Conservation (phyloP, 257 asterid species). For the Salvia hispanica region DNA sequence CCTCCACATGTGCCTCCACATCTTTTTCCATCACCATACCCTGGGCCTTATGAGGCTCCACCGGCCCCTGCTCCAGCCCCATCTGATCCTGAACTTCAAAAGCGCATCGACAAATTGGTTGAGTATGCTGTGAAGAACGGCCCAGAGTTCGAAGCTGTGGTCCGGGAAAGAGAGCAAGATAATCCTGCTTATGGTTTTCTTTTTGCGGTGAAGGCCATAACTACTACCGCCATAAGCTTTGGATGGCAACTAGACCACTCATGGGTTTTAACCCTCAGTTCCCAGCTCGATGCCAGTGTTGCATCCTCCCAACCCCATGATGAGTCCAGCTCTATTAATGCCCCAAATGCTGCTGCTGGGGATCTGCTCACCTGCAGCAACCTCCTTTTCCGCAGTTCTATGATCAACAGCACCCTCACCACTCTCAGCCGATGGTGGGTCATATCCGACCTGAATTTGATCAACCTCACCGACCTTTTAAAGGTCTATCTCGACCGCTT, state of each 20-base stretch:
- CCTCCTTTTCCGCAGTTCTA: constrained; percentile 70
- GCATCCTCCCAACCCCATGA: constrained; percentile 89
- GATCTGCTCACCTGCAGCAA: constrained; percentile 67
- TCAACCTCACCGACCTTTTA: constrained; percentile 61
- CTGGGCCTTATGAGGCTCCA: constrained; percentile 67
- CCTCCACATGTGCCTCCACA: constrained; percentile 78
- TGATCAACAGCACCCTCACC: constrained; percentile 77
- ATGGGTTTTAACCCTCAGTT: constrained; percentile 65
- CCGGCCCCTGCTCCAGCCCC: constrained; percentile 92
- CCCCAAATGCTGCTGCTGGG: constrained; percentile 59
- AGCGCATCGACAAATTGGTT: constrained; percentile 85
- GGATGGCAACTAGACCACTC: constrained; percentile 65
- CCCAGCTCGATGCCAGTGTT: constrained; percentile 67
- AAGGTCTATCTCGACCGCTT: constrained; percentile 77
- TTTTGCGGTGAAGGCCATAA: constrained; percentile 94
- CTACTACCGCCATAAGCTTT: constrained; percentile 87
- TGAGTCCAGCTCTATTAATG: constrained; percentile 63
- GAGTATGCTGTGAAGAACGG: constrained; percentile 93
- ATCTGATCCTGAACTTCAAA: constrained; percentile 86
- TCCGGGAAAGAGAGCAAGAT: constrained; percentile 93
- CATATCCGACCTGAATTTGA: constrained; percentile 74
- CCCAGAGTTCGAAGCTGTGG: constrained; percentile 95
- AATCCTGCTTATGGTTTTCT: constrained; percentile 88
- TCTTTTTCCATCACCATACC: constrained; percentile 67
- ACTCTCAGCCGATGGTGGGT: constrained; percentile 58